Conservation (phyloP, 768 basidiomycete species). For the Lactarius akahatsu region DNA sequence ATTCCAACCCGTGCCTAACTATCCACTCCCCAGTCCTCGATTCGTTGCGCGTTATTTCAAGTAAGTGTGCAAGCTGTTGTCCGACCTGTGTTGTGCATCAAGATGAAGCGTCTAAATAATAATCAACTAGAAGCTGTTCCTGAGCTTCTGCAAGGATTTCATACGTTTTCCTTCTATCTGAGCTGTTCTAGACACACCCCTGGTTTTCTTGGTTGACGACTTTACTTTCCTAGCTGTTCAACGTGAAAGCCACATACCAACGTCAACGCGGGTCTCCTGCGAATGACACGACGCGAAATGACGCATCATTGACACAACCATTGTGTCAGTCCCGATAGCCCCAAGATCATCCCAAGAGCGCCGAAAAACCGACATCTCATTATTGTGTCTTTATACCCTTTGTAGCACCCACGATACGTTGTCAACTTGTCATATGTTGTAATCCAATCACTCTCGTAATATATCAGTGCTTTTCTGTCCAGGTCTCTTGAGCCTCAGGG, state of each 20-base stretch:
- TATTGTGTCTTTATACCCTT: not conserved
- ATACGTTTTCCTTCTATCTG: conserved; percentile 33
- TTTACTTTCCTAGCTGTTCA: not conserved
- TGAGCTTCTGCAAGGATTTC: conserved; percentile 71
- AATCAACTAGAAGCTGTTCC: conserved; percentile 92
- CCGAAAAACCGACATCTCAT: not conserved
- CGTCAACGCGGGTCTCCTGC: not conserved
- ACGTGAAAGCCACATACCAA: not conserved
- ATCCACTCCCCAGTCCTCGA: not conserved
- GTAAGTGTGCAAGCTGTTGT: conserved; percentile 1
- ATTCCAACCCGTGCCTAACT: not conserved
- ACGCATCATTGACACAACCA: not conserved
- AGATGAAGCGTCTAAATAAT: conserved; percentile 51
- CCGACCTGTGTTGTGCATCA: not conserved
- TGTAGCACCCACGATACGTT: not conserved
- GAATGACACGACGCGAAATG: not conserved
- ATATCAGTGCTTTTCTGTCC: no score
- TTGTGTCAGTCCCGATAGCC: not conserved
- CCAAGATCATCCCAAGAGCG: not conserved
- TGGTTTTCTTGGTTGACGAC: not conserved
- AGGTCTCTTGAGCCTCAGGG: no score
- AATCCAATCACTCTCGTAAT: no score
- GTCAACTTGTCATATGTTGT: no score
- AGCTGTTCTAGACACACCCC: not conserved
- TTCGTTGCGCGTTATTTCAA: not conserved